A percentile compares a stretch with the other conserved stretches of the same genome.
These are phyloP conservation scores for Chaetomiaceae sp. DNA, from an alignment of 2,329 filamentous ascomycete species.

Conservation along the genomic window DNA sequence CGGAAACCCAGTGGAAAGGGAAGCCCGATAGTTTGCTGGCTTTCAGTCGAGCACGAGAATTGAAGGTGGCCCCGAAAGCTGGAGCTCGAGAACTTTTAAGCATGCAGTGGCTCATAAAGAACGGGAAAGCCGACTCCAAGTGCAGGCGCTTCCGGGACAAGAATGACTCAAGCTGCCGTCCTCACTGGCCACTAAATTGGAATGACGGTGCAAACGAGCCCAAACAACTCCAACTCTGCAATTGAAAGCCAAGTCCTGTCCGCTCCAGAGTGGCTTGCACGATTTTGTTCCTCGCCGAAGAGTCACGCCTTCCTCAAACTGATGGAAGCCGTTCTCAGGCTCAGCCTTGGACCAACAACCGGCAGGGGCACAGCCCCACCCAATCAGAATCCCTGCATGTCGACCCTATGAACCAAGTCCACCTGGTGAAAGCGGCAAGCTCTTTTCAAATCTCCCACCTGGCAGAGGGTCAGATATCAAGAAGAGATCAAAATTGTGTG, in stretches of 20 bases:
- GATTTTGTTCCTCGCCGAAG: conserved; percentile 3
- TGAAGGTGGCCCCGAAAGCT: not conserved
- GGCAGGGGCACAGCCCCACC: not conserved
- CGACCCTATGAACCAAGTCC: too few species aligned
- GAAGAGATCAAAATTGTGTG: too few species aligned
- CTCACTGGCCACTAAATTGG: not conserved
- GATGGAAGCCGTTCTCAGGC: not conserved
- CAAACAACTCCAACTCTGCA: not conserved
- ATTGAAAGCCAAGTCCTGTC: not conserved
- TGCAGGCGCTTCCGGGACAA: not conserved
- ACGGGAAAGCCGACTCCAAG: not conserved
- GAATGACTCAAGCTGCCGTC: conserved; percentile 8
- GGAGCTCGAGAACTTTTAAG: conserved; percentile 5
- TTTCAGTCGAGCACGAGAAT: not conserved
- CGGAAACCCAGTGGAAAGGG: not conserved
- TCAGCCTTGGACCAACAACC: not conserved
- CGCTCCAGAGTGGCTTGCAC: not conserved
- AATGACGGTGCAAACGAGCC: not conserved
- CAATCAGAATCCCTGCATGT: too few species aligned
- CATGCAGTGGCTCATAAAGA: not conserved
- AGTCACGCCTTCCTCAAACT: conserved; percentile 1
- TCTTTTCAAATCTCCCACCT: too few species aligned
- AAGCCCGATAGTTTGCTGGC: not conserved
- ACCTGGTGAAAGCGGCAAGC: too few species aligned
- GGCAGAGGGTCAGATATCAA: too few species aligned